phyloP scores from a whole-genome alignment of 495 filamentous ascomycete species.

The Neurospora terricola region DNA sequence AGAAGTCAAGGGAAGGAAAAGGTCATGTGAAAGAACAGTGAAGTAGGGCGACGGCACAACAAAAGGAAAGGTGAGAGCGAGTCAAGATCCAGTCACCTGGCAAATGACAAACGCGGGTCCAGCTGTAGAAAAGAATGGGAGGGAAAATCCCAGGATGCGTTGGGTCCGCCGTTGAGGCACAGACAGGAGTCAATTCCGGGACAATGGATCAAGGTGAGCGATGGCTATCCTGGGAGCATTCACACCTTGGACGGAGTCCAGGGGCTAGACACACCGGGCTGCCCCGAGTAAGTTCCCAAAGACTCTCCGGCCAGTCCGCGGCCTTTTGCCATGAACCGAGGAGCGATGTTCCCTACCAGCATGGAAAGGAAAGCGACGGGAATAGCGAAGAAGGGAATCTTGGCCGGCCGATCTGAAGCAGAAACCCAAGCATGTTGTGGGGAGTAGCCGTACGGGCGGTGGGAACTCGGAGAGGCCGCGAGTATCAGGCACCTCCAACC shows the following conservation, averaged over 20 bases:
- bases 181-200: constrained; percentile 7
- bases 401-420: background rate
- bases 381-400: constrained; percentile 1
- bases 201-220: constrained; percentile 6
- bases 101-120: background rate
- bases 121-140: background rate
- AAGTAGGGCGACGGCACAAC: background rate
- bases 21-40: background rate
- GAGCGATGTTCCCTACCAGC: constrained; percentile 8
- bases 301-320: constrained; percentile 1
- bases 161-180: constrained; percentile 17
- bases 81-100: background rate
- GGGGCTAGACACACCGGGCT: constrained; percentile 10
- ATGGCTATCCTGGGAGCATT: constrained; percentile 8
- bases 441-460: background rate
- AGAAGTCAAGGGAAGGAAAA: background rate
- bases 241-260: constrained; percentile 6
- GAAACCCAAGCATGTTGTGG: background rate
- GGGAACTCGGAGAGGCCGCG: background rate
- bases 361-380: constrained; percentile 4
- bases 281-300: constrained; percentile 2
- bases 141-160: constrained; percentile 4
- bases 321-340: background rate
- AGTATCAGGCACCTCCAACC: background rate
- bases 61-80: background rate